phyloP scores from a whole-genome alignment of 345 rosid genomes.

The Aethionema arabicum region DNA sequence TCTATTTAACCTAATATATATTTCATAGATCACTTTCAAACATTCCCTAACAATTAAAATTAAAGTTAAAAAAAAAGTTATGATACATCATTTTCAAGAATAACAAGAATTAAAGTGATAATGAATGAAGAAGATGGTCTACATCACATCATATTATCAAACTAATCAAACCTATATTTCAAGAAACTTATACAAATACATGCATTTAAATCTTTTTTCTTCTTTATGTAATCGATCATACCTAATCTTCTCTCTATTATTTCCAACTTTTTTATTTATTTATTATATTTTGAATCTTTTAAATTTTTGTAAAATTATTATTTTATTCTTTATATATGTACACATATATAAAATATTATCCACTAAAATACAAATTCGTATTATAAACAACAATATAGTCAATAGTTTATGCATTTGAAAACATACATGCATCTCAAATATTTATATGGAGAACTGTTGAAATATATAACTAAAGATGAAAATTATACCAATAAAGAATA shows the following conservation, averaged over 20 bases:
- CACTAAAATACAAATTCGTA: too few relatives aligned
- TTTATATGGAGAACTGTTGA: too few relatives aligned
- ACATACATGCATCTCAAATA: too few relatives aligned
- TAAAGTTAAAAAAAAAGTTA: constrained; percentile 10
- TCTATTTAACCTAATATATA: too few relatives aligned
- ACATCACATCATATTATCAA: constrained; percentile 39
- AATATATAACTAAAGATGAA: too few relatives aligned
- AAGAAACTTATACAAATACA: constrained; percentile 33
- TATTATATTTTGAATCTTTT: too few relatives aligned
- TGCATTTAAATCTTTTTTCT: constrained; percentile 43
- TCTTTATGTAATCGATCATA: constrained; percentile 33
- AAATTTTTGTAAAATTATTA: too few relatives aligned
- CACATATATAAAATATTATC: too few relatives aligned
- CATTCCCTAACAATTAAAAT: constrained; percentile 1
- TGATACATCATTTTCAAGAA: constrained; percentile 24
- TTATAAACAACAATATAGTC: too few relatives aligned
- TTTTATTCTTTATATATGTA: too few relatives aligned
- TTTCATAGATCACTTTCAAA: constrained; percentile 5
- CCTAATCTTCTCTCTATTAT: constrained; percentile 34
- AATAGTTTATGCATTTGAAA: too few relatives aligned
- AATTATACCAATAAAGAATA: too few relatives aligned
- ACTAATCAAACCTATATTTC: constrained; percentile 43
- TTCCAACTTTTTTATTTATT: constrained; percentile 5
- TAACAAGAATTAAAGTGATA: constrained; percentile 29
- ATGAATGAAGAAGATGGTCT: constrained; percentile 27